A percentile compares a stretch with the other conserved stretches of the same genome.
phyloP scores from a whole-genome alignment of 768 basidiomycete genomes.

The Tricholoma bakamatsutake region DNA sequence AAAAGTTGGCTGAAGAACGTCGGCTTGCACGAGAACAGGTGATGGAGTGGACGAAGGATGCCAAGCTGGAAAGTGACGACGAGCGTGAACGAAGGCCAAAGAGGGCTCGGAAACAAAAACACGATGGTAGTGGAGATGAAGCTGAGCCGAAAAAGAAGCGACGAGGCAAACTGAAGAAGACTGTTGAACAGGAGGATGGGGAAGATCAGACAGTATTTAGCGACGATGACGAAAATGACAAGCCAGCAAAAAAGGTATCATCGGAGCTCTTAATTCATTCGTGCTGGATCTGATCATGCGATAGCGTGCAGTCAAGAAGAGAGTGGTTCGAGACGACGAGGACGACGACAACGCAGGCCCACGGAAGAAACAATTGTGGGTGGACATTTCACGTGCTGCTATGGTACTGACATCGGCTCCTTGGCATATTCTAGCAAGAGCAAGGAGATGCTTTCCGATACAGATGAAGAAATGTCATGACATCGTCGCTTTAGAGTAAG shows the following conservation, averaged over 20 bases:
- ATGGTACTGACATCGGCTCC: neutral
- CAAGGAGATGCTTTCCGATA: slow-evolving; percentile 82
- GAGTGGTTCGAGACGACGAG: slow-evolving; percentile 75
- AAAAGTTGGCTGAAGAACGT: slow-evolving; percentile 76
- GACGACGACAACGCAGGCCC: slow-evolving; percentile 60
- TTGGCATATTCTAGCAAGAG: slow-evolving; percentile 58
- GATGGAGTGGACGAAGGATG: slow-evolving; percentile 68
- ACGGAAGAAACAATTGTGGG: slow-evolving; percentile 75
- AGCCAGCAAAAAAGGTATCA: slow-evolving; percentile 63
- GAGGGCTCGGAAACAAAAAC: slow-evolving; percentile 49
- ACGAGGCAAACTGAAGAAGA: slow-evolving; percentile 61
- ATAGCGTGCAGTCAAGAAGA: slow-evolving; percentile 58
- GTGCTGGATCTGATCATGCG: slow-evolving; percentile 14
- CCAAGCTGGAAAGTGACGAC: slow-evolving; percentile 69
- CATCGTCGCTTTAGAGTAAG: neutral
- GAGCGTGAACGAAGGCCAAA: slow-evolving; percentile 65
- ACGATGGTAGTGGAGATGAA: slow-evolving; percentile 53
- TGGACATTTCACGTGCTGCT: slow-evolving; percentile 8
- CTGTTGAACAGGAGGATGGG: slow-evolving; percentile 44
- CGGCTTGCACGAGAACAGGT: slow-evolving; percentile 73
- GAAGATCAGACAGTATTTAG: slow-evolving; percentile 68
- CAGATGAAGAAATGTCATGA: slow-evolving; percentile 77
- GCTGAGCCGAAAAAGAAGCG: slow-evolving; percentile 69
- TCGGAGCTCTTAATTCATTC: neutral
- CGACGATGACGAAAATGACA: slow-evolving; percentile 61